A percentile compares a stretch with the other conserved stretches of the same genome.
Conservation (phyloP, 2,329 filamentous ascomycete genomes). For the Cytospora chrysosperma region DNA sequence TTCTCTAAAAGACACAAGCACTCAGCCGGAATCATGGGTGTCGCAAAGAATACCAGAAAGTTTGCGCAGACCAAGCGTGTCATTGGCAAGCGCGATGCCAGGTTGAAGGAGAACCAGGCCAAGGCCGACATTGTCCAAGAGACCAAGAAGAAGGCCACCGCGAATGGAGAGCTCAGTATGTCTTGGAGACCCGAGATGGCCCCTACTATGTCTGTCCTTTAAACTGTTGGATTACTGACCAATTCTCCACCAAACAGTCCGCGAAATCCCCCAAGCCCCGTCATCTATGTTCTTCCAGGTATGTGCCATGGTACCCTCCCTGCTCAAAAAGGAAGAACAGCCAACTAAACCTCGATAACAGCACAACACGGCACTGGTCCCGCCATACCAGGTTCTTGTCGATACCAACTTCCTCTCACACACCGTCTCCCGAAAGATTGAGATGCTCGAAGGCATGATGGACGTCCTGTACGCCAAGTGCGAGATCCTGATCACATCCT, state of each 20-base stretch:
- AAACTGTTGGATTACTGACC: slow-evolving; percentile 7
- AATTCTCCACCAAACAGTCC: slow-evolving; percentile 8
- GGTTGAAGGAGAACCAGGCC: slow-evolving; percentile 77
- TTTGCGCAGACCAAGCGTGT: slow-evolving; percentile 83
- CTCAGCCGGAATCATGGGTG: slow-evolving; percentile 63
- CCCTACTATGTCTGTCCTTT: too few species aligned
- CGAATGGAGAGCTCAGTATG: slow-evolving; percentile 59
- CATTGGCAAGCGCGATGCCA: slow-evolving; percentile 76
- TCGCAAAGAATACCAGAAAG: slow-evolving; percentile 87
- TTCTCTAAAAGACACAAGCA: too few species aligned
- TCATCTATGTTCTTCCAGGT: slow-evolving; percentile 78
- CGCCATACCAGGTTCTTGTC: slow-evolving; percentile 76
- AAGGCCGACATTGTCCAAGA: slow-evolving; percentile 61
- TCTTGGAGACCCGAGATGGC: slow-evolving; percentile 13
- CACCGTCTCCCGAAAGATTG: slow-evolving; percentile 84
- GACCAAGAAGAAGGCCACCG: slow-evolving; percentile 56
- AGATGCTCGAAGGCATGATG: slow-evolving; percentile 63
- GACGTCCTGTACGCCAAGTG: slow-evolving; percentile 91
- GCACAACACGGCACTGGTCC: slow-evolving; percentile 81
- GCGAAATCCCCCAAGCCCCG: slow-evolving; percentile 64
- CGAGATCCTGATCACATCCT: slow-evolving; percentile 81
- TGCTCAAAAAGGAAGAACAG: not conserved
- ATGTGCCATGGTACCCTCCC: not conserved
- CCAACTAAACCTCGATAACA: not conserved
- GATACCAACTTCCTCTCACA: slow-evolving; percentile 92